Base-by-base conservation (phyloP, 805 yeast genomes). In the Schwanniomyces vanrijiae region DNA sequence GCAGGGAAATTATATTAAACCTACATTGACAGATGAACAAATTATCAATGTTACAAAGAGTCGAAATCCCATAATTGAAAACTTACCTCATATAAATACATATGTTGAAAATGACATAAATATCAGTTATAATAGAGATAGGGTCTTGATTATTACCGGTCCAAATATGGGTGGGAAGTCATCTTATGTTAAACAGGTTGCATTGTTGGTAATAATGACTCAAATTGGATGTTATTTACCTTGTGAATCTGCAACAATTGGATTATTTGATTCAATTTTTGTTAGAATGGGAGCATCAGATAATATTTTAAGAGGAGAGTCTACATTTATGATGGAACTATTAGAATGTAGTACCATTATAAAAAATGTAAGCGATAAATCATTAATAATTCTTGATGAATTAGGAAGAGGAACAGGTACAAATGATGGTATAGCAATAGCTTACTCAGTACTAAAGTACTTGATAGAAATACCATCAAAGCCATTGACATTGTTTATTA, bases 141-240 rank as follows among this genome's bases (percentile, higher is more conserved):
- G 89, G 28, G 77, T 68, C 2, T 69, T 83, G 45, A 73, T 90
- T 13, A 79, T 90, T 19, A 88, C 96, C 0, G 96, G 96, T 28
- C 97, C 97, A 31, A 91, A 91, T 62, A 91, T 91, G 97, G 97
- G 97, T 51, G 97, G 97, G 61, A 88, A 88, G 60, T 84, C 90
- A 5, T 82, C 90, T 0, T 83, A 82, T 56, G 88, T 86, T 13
- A 76, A 88, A 43, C 90, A 86, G 51, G 75, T 86, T 9, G 96
- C 94, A 0, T 63, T 89, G 11, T 68, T 81, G 9, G 82, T 80
- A 9, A 78, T 88, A 7, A 78, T 88, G 85, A 81, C 86, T 1
- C 96, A 88, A 61, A 73, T 87, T 3, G 96, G 96, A 0, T 78
- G 87, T 53, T 87, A 71, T 59, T 77, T 89, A 2, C 94, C 96